Base-by-base conservation (phyloP, 1,284 basidiomycete species). In the Schizophyllum amplum region DNA sequence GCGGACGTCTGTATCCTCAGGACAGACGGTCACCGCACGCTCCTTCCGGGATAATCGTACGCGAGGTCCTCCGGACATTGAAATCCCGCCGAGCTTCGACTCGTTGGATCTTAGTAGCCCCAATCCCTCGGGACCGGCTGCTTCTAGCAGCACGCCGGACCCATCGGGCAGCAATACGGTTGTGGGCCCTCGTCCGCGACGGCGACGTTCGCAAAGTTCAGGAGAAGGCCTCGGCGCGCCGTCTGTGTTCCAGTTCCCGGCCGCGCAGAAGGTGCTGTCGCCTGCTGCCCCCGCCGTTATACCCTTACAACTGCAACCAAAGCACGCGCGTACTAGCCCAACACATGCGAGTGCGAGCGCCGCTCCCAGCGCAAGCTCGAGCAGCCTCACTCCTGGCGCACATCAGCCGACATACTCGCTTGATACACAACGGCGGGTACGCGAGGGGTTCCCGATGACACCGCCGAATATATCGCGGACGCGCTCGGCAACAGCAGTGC, bases 361-460 rank as follows among this genome's bases (percentile, higher is more conserved):
- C 11, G 17, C 13, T 42, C n/a, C n/a, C n/a, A 42, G 33, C 33
- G 11, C 33, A 42, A 42, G 33, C 60, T 64, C 68, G 2, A 73
- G 71, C 9, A 68, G 65, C 50, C 67, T 11, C 65, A 68, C 57
- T 61, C 70, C 71, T 13, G 66, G 58, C 57, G 64, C 70, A 22
- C 81, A 82, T 64, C 79, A 79, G 61, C 69, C 72, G 4, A 75
- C 81, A 0, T 75, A 75, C 62, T 86, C 84, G 1, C 67, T 84
- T 20, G 84, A 86, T 64, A 74, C 71, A 0, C 7, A 13, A 17
- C 33, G 33, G 17, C 33, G 53, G 54, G 23, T 20, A 11, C 49
- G 59, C 2, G 58, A 53, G 46, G 33, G 55, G 17, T 26, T 47
- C 15, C 66, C 70, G 23, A 64, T 70, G 5, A 66, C 73, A 3